These are phyloP conservation scores for Mortierella sp. DNA, from an alignment of 371 early-diverging fungal species.

Conservation along the genomic window DNA sequence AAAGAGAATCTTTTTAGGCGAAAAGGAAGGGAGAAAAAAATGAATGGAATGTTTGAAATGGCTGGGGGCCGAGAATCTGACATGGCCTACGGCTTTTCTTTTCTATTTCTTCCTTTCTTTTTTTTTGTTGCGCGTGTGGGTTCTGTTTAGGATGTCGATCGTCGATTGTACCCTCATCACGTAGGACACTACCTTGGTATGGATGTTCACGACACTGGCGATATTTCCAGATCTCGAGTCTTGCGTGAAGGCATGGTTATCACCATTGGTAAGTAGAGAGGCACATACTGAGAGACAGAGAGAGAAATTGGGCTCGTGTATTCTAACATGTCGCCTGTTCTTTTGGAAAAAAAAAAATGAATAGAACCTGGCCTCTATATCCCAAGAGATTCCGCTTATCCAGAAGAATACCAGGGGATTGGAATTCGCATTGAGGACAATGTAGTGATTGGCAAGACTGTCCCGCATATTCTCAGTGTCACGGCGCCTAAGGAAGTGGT, in stretches of 20 bases:
- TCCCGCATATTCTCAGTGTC: constrained; percentile 75
- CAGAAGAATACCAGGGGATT: constrained; percentile 86
- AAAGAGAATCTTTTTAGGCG: too few species aligned
- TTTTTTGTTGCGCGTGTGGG: background rate
- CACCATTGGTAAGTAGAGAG: constrained; percentile 74
- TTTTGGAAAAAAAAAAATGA: background rate
- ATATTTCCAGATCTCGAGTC: constrained; percentile 74
- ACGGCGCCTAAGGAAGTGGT: constrained; percentile 88
- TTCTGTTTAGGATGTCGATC: constrained; percentile 74
- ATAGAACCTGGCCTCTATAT: constrained; percentile 95
- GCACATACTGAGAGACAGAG: background rate
- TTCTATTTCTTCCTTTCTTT: constrained; percentile 1
- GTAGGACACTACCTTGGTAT: constrained; percentile 95
- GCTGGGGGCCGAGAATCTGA: too few species aligned
- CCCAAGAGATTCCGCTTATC: constrained; percentile 80
- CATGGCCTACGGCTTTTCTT: too few species aligned
- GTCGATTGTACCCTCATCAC: constrained; percentile 92
- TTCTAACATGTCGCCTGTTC: background rate
- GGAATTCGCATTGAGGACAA: constrained; percentile 98
- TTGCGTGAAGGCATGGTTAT: constrained; percentile 89
- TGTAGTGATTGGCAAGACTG: constrained; percentile 78
- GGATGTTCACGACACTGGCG: constrained; percentile 93
- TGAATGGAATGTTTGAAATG: background rate
- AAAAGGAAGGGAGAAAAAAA: too few species aligned
- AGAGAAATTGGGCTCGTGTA: too few species aligned